Base-by-base conservation (phyloP, 495 filamentous ascomycete genomes). In the Neurospora terricola region DNA sequence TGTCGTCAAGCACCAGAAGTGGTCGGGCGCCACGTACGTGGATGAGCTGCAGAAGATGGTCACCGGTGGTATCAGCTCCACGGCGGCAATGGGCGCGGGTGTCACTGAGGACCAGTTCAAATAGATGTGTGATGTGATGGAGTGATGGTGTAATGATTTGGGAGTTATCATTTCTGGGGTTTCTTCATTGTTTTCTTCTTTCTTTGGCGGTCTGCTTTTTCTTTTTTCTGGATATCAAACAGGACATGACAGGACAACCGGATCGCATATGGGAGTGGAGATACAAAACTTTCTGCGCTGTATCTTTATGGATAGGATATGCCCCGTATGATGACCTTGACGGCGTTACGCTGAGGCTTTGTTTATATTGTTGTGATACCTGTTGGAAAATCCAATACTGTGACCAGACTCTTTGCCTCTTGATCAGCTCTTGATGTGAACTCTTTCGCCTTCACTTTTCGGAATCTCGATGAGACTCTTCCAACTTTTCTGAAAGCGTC, bases 1-100 rank as follows among this genome's bases (percentile, higher is more conserved):
- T 80, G 96, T 98, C 9, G 94, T 99, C 39, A 97, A 92, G 78
- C 96, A 99, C 83, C 96, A 99, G 89, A 98, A 98, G 82, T 99
- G 96, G 96, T 91, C 88, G 77, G 96, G 96, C 43, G 96, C 96
- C 36, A 93, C 92, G 77, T 98, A 98, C 80, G 90, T 94, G 7
- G 96, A 99, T 79, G 93, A 94, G 78, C 80, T 97, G 85, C 84
- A 97, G 80, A 97, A 96, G 88, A 97, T 99, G 96, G 93, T 99
- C 12, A 94, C 90, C 7, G 96, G 96, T 8, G 96, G 96, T 76
- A 90, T 99, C 70, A 94, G 91, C 80, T 91, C 88, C 69, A 98
- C 96, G 1, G 91, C 91, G 43, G 96, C 96, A 5, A 99, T 98
- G 96, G 96, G 96, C 12, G 93, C 93, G 85, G 96, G 96, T 66